Percentiles rank a stretch among this genome's conserved stretches.
Conservation (phyloP, 2,329 filamentous ascomycete genomes). For the Coleophoma cylindrospora region DNA sequence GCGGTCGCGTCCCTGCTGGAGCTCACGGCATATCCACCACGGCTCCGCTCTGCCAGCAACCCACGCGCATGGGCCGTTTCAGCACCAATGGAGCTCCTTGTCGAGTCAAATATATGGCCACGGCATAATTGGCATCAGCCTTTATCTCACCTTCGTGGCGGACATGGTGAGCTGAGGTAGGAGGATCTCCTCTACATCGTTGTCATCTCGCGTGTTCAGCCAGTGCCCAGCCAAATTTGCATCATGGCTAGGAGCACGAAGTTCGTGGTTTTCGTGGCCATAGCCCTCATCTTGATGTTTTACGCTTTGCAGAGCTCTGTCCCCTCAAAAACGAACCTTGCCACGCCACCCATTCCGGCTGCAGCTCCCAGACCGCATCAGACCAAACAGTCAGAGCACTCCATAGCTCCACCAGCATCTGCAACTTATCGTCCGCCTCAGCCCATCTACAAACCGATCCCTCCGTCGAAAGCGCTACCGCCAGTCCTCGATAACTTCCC, state of each 20-base stretch:
- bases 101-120: too few relatives aligned
- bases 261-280: background rate
- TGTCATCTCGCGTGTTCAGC: too few relatives aligned
- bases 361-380: background rate
- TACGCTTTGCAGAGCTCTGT: background rate
- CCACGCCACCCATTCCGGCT: background rate
- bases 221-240: too few relatives aligned
- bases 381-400: background rate
- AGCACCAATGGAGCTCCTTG: too few relatives aligned
- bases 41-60: too few relatives aligned
- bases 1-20: too few relatives aligned
- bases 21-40: too few relatives aligned
- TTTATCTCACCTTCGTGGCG: too few relatives aligned
- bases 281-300: background rate
- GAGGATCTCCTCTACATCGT: too few relatives aligned
- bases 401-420: background rate
- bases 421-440: background rate
- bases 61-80: too few relatives aligned
- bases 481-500: constrained; percentile 9
- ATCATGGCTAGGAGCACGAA: background rate
- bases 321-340: background rate
- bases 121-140: too few relatives aligned
- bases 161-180: too few relatives aligned
- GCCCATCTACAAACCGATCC: constrained; percentile 15
- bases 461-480: background rate